These are phyloP conservation scores for Cyberlindnera euphorbiae DNA, from an alignment of 805 yeast genomes.

Conservation along the genomic window DNA sequence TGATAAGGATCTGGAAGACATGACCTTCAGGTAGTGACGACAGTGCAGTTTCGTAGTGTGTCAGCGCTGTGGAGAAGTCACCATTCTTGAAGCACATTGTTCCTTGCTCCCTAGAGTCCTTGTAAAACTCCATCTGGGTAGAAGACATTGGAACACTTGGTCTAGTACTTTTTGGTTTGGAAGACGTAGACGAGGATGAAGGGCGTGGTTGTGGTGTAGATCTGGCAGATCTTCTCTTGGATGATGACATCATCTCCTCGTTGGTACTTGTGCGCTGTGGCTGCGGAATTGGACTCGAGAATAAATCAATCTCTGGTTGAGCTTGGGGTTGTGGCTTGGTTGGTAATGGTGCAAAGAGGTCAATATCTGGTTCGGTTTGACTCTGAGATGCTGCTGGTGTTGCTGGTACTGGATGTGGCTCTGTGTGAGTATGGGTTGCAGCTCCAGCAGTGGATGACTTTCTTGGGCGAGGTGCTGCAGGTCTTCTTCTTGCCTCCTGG, in stretches of 20 bases:
- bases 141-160: slow-evolving; percentile 14
- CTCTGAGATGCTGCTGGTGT: too few relatives aligned
- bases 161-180: slow-evolving; percentile 8
- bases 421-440: too few relatives aligned
- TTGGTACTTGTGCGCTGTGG: slow-evolving; percentile 8
- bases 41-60: slow-evolving; percentile 52
- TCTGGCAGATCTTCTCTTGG: slow-evolving; percentile 16
- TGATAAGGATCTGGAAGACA: slow-evolving; percentile 58
- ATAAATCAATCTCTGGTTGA: slow-evolving; percentile 18
- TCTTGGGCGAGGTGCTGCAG: slow-evolving; percentile 10
- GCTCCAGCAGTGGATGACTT: not conserved
- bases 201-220: too few relatives aligned
- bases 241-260: slow-evolving; percentile 25
- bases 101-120: slow-evolving; percentile 51
- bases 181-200: too few relatives aligned
- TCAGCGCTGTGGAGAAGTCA: slow-evolving; percentile 65
- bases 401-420: too few relatives aligned
- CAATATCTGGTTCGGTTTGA: too few relatives aligned
- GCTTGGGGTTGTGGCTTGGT: not conserved
- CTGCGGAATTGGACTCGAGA: slow-evolving; percentile 11
- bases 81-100: slow-evolving; percentile 70
- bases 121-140: slow-evolving; percentile 32
- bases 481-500: slow-evolving; percentile 5
- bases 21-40: slow-evolving; percentile 59
- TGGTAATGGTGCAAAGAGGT: too few relatives aligned